Evolutionary conservation across 371 early-diverging fungal genomes (phyloP).

Genomic region (Mortierella sp.): DNA sequence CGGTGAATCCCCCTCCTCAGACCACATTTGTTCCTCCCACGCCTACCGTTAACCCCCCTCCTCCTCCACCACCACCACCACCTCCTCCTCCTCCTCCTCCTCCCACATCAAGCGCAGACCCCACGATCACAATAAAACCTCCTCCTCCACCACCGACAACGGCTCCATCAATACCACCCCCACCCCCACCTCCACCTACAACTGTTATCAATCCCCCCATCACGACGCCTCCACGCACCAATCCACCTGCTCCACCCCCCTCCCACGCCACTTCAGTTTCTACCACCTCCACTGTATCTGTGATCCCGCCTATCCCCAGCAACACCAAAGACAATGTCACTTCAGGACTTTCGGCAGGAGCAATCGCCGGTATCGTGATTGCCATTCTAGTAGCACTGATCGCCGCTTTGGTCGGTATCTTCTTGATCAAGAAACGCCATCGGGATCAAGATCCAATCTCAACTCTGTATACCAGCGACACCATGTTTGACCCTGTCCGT

Average conservation of each 20-base stretch:
- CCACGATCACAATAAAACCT: conserved; percentile 1
- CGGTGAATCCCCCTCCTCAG: neutral
- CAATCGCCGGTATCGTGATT: conserved; percentile 33
- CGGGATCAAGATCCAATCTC: neutral
- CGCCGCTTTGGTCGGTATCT: conserved; percentile 13
- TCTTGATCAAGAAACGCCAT: conserved; percentile 23
- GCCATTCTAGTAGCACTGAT: conserved; percentile 17
- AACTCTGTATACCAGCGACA: conserved; percentile 10
- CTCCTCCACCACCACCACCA: conserved; percentile 1
- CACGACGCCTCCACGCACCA: neutral
- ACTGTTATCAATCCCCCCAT: neutral
- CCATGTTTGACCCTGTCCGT: conserved; percentile 32
- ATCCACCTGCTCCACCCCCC: neutral
- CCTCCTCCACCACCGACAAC: conserved; percentile 3
- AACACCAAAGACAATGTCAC: neutral
- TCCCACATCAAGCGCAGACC: conserved; percentile 6
- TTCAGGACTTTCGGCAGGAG: conserved; percentile 24
- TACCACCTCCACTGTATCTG: conserved; percentile 1
- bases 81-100: neutral
- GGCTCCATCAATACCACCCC: conserved; percentile 2
- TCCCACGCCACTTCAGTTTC: neutral
- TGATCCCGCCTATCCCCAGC: too few relatives aligned
- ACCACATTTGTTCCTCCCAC: neutral
- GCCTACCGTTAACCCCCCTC: conserved; percentile 4
- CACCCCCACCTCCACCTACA: neutral